These are phyloP conservation scores for Teunomyces gatunensis DNA, from an alignment of 805 yeast species.

Conservation along the genomic window DNA sequence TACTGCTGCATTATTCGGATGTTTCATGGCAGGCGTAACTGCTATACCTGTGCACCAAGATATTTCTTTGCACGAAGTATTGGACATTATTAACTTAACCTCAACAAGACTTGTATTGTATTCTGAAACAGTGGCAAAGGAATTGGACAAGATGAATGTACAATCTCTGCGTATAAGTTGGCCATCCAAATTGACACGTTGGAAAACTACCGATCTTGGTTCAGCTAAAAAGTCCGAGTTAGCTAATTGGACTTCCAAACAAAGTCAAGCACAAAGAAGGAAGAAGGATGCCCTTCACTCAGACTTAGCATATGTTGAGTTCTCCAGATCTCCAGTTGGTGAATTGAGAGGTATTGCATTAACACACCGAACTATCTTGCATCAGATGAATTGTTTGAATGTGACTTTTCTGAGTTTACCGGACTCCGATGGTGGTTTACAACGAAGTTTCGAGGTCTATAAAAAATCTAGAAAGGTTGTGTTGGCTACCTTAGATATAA, in stretches of 20 bases:
- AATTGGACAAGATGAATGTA: conserved; percentile 59
- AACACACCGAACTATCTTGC: conserved; percentile 82
- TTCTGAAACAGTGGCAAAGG: conserved; percentile 75
- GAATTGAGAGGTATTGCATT: conserved; percentile 91
- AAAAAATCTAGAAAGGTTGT: conserved; percentile 52
- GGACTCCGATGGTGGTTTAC: conserved; percentile 52
- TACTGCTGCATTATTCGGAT: conserved; percentile 81
- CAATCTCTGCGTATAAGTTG: conserved; percentile 49
- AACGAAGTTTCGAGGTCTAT: conserved; percentile 33
- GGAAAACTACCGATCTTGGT: conserved; percentile 90
- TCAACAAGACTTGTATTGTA: conserved; percentile 75
- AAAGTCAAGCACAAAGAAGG: conserved; percentile 12
- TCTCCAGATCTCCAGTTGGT: conserved; percentile 85
- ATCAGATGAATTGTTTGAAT: conserved; percentile 79
- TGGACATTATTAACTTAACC: conserved; percentile 68
- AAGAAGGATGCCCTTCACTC: conserved; percentile 6
- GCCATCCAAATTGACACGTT: conserved; percentile 72
- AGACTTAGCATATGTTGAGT: conserved; percentile 91
- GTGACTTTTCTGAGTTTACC: conserved; percentile 67
- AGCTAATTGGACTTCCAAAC: conserved; percentile 20
- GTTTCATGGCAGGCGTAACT: conserved; percentile 88
- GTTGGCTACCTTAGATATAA: conserved; percentile 41
- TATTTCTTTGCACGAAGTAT: conserved; percentile 64
- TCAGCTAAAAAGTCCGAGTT: conserved; percentile 40
- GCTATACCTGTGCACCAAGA: conserved; percentile 90